These are phyloP conservation scores for Hypsizygus marmoreus DNA, from an alignment of 768 basidiomycete genomes.

Conservation along the genomic window DNA sequence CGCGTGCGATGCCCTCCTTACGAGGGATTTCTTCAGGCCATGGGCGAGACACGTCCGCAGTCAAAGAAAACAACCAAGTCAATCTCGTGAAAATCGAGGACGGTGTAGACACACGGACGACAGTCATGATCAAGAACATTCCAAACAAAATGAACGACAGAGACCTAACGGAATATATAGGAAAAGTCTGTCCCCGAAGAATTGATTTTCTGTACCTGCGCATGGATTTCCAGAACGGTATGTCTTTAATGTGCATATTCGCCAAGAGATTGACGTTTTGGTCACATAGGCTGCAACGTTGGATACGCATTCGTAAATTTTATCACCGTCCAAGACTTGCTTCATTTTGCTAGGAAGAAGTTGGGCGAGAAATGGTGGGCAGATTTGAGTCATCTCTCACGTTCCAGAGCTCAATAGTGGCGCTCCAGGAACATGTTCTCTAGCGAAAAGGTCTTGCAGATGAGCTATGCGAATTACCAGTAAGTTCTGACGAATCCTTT, in stretches of 20 bases:
- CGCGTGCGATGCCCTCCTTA: slow-evolving; percentile 2
- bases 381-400: not conserved
- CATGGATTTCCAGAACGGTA: slow-evolving; percentile 85
- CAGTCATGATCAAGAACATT: slow-evolving; percentile 91
- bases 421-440: slow-evolving; percentile 83
- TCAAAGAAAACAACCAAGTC: slow-evolving; percentile 46
- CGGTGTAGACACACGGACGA: slow-evolving; percentile 79
- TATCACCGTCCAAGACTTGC: slow-evolving; percentile 73
- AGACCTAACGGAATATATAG: slow-evolving; percentile 69
- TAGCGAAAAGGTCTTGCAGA: slow-evolving; percentile 86
- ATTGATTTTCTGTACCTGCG: slow-evolving; percentile 88
- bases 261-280: slow-evolving; percentile 5
- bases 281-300: slow-evolving; percentile 66
- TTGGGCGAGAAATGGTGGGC: slow-evolving; percentile 81
- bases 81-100: slow-evolving; percentile 73
- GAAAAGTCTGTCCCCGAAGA: slow-evolving; percentile 68
- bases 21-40: slow-evolving; percentile 1
- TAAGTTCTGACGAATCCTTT: slow-evolving; percentile 38
- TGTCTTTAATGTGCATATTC: slow-evolving; percentile 17
- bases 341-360: slow-evolving; percentile 71
- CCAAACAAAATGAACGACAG: slow-evolving; percentile 89
- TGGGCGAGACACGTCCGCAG: slow-evolving; percentile 11
- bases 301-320: slow-evolving; percentile 92
- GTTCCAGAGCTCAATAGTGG: slow-evolving; percentile 8
- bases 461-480: slow-evolving; percentile 95